A percentile compares a stretch with the other conserved stretches of the same genome.
Conservation (phyloP, 2,329 filamentous ascomycete species). For the Cladosporium sp. region DNA sequence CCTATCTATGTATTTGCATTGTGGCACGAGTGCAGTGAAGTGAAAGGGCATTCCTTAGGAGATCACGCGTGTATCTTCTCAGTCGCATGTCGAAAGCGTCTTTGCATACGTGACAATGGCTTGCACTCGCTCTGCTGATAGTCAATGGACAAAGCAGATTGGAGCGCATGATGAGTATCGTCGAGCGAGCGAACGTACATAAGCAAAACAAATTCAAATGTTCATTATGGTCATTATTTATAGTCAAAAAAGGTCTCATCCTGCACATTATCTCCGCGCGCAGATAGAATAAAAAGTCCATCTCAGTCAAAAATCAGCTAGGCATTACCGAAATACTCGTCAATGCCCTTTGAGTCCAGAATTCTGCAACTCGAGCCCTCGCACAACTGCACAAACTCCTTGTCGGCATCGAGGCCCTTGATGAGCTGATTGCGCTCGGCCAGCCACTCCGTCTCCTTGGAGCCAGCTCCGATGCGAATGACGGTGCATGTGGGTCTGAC, state of each 20-base stretch:
- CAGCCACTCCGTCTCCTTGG: constrained; percentile 49
- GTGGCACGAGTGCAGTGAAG: no score
- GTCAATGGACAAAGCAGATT: no score
- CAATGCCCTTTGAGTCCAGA: constrained; percentile 30
- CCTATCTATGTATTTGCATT: no score
- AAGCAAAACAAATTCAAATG: neutral
- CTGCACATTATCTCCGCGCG: neutral
- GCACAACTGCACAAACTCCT: constrained; percentile 48
- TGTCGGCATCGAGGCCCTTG: constrained; percentile 43
- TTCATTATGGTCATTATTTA: constrained; percentile 9
- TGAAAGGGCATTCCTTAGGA: no score
- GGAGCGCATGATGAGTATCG: no score
- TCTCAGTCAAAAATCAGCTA: neutral
- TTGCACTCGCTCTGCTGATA: no score
- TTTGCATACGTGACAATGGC: neutral
- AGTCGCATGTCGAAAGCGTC: no score
- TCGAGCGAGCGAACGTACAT: neutral
- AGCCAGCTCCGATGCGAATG: constrained; percentile 40
- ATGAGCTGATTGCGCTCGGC: constrained; percentile 51
- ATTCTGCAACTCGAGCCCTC: constrained; percentile 42
- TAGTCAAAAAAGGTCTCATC: neutral
- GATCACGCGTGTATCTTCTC: no score
- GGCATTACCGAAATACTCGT: constrained; percentile 25
- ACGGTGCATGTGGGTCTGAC: constrained; percentile 41
- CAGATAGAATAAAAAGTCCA: neutral